Conservation (phyloP, 1,139 yeast species). For the Suhomyces bribrorum region DNA sequence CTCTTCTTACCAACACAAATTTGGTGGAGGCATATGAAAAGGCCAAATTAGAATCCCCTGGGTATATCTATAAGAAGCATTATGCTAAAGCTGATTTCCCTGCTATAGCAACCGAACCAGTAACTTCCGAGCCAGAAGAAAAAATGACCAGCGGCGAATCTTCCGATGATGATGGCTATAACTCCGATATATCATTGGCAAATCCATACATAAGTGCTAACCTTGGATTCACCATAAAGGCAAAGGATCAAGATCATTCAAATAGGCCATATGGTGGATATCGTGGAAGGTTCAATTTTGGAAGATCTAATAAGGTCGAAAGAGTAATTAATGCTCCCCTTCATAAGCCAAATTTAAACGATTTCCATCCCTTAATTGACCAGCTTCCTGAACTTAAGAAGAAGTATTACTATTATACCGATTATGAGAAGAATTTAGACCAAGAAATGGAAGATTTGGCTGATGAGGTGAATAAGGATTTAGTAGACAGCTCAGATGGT, state of each 20-base stretch:
- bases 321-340: constrained; percentile 30
- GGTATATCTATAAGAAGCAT: constrained; percentile 18
- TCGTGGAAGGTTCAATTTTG: constrained; percentile 12
- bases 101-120: not conserved
- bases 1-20: constrained; percentile 28
- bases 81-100: constrained; percentile 43
- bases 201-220: constrained; percentile 53
- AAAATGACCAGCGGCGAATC: not conserved
- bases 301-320: constrained; percentile 9
- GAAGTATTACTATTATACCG: constrained; percentile 35
- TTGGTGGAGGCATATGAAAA: constrained; percentile 26
- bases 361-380: constrained; percentile 30
- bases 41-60: constrained; percentile 16
- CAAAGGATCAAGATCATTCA: constrained; percentile 16
- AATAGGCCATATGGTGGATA: constrained; percentile 15
- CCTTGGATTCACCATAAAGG: constrained; percentile 52
- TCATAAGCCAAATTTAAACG: constrained; percentile 32
- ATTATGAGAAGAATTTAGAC: constrained; percentile 18
- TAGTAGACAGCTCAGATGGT: constrained; percentile 12
- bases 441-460: constrained; percentile 22
- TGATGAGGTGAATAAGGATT: constrained; percentile 16
- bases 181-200: constrained; percentile 53
- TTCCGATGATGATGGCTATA: constrained; percentile 31
- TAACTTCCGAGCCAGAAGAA: not conserved
- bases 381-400: constrained; percentile 32